Evolutionary conservation across 1,139 yeast species (phyloP).

Genomic region (Zygoascus meyerae): DNA sequence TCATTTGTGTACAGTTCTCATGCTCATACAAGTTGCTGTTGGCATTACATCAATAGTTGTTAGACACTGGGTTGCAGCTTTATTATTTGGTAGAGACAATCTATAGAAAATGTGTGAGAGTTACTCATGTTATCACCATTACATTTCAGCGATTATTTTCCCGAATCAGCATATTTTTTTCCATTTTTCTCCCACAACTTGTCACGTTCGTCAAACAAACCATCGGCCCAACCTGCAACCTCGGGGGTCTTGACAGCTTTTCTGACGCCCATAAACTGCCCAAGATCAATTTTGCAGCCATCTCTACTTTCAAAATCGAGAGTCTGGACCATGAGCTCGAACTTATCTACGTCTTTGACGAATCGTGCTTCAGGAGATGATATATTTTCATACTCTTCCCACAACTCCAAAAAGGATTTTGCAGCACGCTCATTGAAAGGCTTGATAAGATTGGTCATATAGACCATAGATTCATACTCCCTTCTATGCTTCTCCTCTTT

Average conservation of each 20-base stretch:
- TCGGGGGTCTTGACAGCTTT: constrained; percentile 64
- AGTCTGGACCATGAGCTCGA: constrained; percentile 84
- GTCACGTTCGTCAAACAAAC: constrained; percentile 53
- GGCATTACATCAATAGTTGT: constrained; percentile 64
- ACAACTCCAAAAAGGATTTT: constrained; percentile 59
- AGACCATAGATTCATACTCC: constrained; percentile 68
- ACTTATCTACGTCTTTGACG: constrained; percentile 92
- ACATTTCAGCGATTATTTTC: too few species aligned
- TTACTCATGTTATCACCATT: neutral
- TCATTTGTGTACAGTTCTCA: constrained; percentile 52
- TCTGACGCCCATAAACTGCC: constrained; percentile 65
- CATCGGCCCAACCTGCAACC: constrained; percentile 65
- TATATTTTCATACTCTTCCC: constrained; percentile 89
- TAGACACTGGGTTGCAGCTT: constrained; percentile 80
- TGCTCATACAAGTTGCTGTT: constrained; percentile 54
- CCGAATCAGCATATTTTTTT: neutral
- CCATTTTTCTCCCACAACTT: constrained; percentile 35
- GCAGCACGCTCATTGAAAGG: constrained; percentile 64
- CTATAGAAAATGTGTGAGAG: constrained; percentile 27
- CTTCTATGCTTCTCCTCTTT: constrained; percentile 74
- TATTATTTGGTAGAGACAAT: constrained; percentile 87
- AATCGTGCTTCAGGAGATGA: constrained; percentile 77
- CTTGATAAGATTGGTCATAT: constrained; percentile 53
- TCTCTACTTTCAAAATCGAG: constrained; percentile 74
- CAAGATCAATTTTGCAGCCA: constrained; percentile 51